Base-by-base conservation (phyloP, 1,284 basidiomycete species). In the Vanrija sp. region DNA sequence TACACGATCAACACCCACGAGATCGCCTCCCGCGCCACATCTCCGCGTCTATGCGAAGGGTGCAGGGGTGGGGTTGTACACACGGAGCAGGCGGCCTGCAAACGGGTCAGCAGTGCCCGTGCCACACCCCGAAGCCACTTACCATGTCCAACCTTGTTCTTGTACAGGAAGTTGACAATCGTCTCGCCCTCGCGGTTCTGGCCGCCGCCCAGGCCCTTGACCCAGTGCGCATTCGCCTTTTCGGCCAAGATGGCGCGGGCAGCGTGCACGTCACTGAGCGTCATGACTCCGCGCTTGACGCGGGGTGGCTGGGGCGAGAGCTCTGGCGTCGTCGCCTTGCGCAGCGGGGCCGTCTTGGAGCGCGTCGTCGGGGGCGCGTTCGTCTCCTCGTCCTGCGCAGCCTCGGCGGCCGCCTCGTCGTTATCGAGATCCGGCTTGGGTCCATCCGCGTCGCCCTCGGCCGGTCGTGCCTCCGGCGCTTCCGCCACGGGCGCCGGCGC, bases 131-230 rank as follows among this genome's bases (percentile, higher is more conserved):
- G n/a, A n/a, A 27, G 31, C 31, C 15, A 70, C 72, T 61, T 59
- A 74, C 72, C 67, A 43, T 67, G 68, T n/a, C 72, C 72, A 23
- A 71, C 72, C 53, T 72, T 73, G 64, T 69, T 69, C 64, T 75
- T 75, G 56, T 75, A 75, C 57, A 75, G 59, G 54, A 75, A 75
- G 54, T 73, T 66, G 22, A 75, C 72, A 49, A 75, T 75, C 2
- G 72, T 75, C 52, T 73, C 71, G 20, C 68, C 60, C 48, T 75
- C 72, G 52, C 72, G 71, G 53, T 75, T 73, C 63, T 73, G 71
- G 0, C 72, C 72, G 2, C 72, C 72, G 18, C 72, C 72, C 9
- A 75, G 59, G 5, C 72, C 72, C 55, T 70, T 72, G 22, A 67
- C 54, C 72, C 72, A 75, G 53, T 75, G 72, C 42, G 66, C 62